phyloP scores from a whole-genome alignment of 129 eudicot species.

The Pulicaria dysenterica region DNA sequence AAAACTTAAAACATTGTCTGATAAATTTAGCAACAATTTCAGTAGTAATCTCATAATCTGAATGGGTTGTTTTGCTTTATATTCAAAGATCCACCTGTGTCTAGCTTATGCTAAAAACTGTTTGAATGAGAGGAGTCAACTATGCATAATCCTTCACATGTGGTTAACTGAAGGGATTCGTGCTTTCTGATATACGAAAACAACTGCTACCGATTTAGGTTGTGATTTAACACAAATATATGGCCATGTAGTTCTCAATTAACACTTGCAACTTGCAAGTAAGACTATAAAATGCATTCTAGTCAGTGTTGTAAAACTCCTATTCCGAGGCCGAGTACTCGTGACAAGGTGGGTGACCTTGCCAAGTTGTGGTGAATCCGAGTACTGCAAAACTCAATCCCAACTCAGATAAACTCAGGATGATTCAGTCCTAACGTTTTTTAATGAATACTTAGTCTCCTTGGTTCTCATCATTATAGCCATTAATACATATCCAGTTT shows the following conservation, averaged over 20 bases:
- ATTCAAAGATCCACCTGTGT: not conserved
- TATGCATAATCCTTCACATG: not conserved
- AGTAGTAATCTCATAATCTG: not conserved
- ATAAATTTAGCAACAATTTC: not conserved
- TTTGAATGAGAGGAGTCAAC: not conserved
- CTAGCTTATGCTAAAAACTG: not conserved
- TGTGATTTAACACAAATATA: not conserved
- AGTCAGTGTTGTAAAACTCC: too few species aligned
- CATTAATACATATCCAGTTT: too few species aligned
- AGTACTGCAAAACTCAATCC: too few species aligned
- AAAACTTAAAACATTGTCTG: not conserved
- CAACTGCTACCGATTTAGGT: not conserved
- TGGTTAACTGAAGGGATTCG: too few species aligned
- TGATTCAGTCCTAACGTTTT: too few species aligned
- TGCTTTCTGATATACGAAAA: not conserved
- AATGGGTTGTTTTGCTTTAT: not conserved
- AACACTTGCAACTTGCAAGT: not conserved
- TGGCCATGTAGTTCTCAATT: not conserved
- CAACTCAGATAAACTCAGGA: too few species aligned
- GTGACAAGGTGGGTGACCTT: too few species aligned
- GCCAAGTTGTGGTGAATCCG: too few species aligned
- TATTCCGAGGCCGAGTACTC: too few species aligned
- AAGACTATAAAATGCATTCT: not conserved
- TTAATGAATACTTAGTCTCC: too few species aligned
- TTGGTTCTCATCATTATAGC: too few species aligned